Percentiles rank a stretch among this genome's conserved stretches.
Evolutionary conservation across 345 rosid genomes (phyloP).

Genomic region (Rubroshorea leprosula): DNA sequence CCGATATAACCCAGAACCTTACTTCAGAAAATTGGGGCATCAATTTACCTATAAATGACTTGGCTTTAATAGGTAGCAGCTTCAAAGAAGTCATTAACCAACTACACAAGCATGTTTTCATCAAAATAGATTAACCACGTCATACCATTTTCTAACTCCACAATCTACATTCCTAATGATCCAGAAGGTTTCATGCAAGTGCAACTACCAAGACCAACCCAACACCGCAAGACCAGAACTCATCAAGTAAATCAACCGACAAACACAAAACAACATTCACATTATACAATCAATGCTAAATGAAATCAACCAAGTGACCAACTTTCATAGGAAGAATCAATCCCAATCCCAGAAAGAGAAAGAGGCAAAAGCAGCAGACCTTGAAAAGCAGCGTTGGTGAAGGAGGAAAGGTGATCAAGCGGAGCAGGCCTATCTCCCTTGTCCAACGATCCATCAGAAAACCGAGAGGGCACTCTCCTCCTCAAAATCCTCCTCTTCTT

Average conservation of each 20-base stretch:
- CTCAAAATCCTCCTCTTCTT: background rate
- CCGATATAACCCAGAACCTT: slow-evolving; percentile 1
- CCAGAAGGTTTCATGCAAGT: slow-evolving; percentile 10
- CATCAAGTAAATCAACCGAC: no score
- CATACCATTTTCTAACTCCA: slow-evolving; percentile 12
- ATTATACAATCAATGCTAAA: slow-evolving; percentile 13
- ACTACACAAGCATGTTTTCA: slow-evolving; percentile 15
- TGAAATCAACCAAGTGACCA: background rate
- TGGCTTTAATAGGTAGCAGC: background rate
- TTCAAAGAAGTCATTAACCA: slow-evolving; percentile 1
- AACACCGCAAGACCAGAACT: no score
- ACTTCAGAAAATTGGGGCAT: slow-evolving; percentile 5
- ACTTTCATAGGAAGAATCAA: no score
- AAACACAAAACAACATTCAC: slow-evolving; percentile 6
- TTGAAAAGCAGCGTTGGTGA: slow-evolving; percentile 52
- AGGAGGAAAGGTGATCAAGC: slow-evolving; percentile 46
- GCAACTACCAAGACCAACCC: slow-evolving; percentile 1
- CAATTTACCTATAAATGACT: slow-evolving; percentile 17
- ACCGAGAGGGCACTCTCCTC: slow-evolving; percentile 13
- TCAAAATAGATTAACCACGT: background rate
- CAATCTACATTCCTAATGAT: background rate
- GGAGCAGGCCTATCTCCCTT: slow-evolving; percentile 25
- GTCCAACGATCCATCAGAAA: slow-evolving; percentile 51
- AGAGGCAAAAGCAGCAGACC: no score
- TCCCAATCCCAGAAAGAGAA: no score